These are phyloP conservation scores for Termitomyces sp. DNA, from an alignment of 768 basidiomycete genomes.

Conservation along the genomic window DNA sequence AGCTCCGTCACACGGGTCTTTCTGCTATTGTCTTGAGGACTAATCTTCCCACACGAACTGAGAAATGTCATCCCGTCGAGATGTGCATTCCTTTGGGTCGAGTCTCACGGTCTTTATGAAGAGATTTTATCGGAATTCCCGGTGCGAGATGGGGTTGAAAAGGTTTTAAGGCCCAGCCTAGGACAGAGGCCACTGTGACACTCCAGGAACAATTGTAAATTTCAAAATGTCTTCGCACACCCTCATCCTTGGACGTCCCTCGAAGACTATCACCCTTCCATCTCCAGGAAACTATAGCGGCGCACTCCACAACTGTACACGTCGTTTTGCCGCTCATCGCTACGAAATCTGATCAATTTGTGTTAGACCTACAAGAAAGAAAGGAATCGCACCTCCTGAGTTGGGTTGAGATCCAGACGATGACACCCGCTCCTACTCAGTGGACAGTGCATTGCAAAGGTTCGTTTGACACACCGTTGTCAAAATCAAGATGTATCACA, in stretches of 20 bases:
- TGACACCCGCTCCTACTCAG: slow-evolving; percentile 2
- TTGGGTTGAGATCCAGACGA: slow-evolving; percentile 13
- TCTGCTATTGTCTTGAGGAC: background rate
- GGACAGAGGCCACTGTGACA: background rate
- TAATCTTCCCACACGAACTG: background rate
- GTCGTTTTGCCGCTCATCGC: background rate
- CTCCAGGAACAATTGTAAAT: background rate
- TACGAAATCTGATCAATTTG: background rate
- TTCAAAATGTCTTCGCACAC: slow-evolving; percentile 9
- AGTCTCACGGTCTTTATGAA: background rate
- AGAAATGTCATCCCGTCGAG: background rate
- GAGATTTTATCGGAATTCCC: slow-evolving; percentile 2
- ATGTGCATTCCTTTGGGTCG: background rate
- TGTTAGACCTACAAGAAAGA: slow-evolving; percentile 14
- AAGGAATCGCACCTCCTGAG: slow-evolving; percentile 13
- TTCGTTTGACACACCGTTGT: background rate
- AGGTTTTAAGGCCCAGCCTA: background rate
- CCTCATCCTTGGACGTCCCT: background rate
- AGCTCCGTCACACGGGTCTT: background rate
- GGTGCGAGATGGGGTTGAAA: background rate
- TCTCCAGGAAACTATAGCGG: slow-evolving; percentile 14
- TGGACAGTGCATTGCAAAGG: slow-evolving; percentile 20
- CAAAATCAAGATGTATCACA: background rate
- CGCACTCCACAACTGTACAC: slow-evolving; percentile 15
- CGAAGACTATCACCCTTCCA: slow-evolving; percentile 6